phyloP scores from a whole-genome alignment of 306 rosid genomes.

The Phaseolus lunatus region DNA sequence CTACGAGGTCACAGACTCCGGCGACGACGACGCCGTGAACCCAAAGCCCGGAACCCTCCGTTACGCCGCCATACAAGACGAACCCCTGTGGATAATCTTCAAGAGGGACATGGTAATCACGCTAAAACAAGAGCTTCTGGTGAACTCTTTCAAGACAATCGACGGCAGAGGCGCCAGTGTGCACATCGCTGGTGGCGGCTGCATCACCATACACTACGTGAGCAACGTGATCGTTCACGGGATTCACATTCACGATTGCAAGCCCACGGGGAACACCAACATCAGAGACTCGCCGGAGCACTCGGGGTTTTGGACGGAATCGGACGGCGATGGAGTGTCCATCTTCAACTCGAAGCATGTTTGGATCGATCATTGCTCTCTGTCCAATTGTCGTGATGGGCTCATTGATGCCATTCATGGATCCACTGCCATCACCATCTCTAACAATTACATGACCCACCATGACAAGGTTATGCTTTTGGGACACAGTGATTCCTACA shows the following conservation, averaged over 20 bases:
- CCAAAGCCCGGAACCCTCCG: conserved; percentile 80
- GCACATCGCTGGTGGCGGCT: conserved; percentile 82
- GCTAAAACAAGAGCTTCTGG: conserved; percentile 67
- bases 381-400: conserved; percentile 82
- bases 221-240: conserved; percentile 85
- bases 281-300: conserved; percentile 81
- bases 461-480: conserved; percentile 95
- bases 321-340: conserved; percentile 88
- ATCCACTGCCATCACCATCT: conserved; percentile 80
- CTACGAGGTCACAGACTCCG: conserved; percentile 68
- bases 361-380: conserved; percentile 88
- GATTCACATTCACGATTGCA: conserved; percentile 80
- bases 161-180: conserved; percentile 93
- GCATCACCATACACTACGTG: conserved; percentile 75
- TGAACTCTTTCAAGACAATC: conserved; percentile 89
- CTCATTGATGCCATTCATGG: conserved; percentile 91
- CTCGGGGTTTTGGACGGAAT: conserved; percentile 71
- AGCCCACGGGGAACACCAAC: conserved; percentile 63
- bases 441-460: conserved; percentile 88
- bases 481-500: conserved; percentile 83
- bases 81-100: conserved; percentile 87
- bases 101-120: conserved; percentile 82
- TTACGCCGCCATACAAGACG: conserved; percentile 81
- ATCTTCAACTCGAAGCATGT: conserved; percentile 63
- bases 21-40: conserved; percentile 72